These are phyloP conservation scores for Parachaetomium inaequale DNA, from an alignment of 495 filamentous ascomycete species.

Conservation along the genomic window DNA sequence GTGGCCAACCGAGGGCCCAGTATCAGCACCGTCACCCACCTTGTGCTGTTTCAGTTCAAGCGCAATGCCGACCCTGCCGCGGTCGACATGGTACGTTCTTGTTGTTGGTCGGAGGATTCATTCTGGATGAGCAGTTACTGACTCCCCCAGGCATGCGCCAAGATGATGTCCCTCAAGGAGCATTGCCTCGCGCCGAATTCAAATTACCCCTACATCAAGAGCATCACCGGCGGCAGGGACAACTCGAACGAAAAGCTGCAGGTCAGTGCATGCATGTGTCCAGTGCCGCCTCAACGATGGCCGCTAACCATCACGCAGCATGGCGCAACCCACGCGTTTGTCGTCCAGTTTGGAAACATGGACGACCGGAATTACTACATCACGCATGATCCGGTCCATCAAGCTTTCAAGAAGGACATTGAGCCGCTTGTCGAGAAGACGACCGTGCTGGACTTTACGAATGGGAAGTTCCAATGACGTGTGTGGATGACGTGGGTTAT, in stretches of 20 bases:
- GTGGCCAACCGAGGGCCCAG: neutral
- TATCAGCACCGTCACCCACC: slow-evolving; percentile 43
- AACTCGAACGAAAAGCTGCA: slow-evolving; percentile 60
- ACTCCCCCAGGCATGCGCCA: slow-evolving; percentile 21
- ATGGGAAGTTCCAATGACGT: slow-evolving; percentile 31
- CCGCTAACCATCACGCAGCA: slow-evolving; percentile 32
- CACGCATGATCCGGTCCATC: slow-evolving; percentile 49
- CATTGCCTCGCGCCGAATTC: slow-evolving; percentile 47
- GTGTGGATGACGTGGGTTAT: neutral
- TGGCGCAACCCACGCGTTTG: slow-evolving; percentile 58
- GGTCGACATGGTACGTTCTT: slow-evolving; percentile 49
- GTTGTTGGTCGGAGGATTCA: no score
- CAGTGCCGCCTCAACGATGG: no score
- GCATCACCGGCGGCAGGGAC: slow-evolving; percentile 56
- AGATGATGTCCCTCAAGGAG: slow-evolving; percentile 36
- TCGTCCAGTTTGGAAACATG: slow-evolving; percentile 56
- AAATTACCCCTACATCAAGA: slow-evolving; percentile 55
- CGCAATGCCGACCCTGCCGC: slow-evolving; percentile 32
- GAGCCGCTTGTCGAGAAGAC: slow-evolving; percentile 38
- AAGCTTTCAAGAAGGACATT: slow-evolving; percentile 42
- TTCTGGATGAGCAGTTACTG: neutral
- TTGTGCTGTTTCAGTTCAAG: slow-evolving; percentile 62
- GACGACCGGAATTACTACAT: slow-evolving; percentile 58
- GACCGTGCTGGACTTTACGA: slow-evolving; percentile 45
- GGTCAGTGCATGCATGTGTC: slow-evolving; percentile 37